Evolutionary conservation across 192 early-diverging fungal genomes (phyloP), one percentile per base, ranked within the genome.

Genomic region (Linnemannia zychae): DNA sequence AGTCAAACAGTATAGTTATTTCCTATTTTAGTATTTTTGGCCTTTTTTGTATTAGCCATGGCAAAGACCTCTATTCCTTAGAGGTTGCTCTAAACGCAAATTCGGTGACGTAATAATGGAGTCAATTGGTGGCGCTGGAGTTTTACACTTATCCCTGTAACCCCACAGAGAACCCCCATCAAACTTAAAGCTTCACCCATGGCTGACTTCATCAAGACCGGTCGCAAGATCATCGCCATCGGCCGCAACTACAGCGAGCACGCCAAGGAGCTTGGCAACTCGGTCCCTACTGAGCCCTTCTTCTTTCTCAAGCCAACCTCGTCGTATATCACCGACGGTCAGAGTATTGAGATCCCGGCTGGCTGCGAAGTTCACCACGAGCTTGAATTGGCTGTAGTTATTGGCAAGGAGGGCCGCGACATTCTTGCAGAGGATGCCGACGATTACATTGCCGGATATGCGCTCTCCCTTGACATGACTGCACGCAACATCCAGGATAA

Each of bases 231-330:
- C 74, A 90, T 99, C 36, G 97, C 95, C 70, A 98, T 99, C 72
- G 97, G 98, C n/a, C 88, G 98, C 15, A 98, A 98, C 93, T 99
- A 90, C 84, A 94, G 93, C 73, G 96, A 97, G 68, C 98, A 99
- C 77, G 98, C 98, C 36, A 95, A 96, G 79, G 97, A 99, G 86
- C 93, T 99, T 6, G 94, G 94, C 36, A 98, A 97, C 87, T 90
- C 95, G 17, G 94, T 98, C 34, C 98, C 98, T 4, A 94, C 86
- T 28, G 78, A 90, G 7, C 98, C 98, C 34, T 94, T 98, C 80
- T 96, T 97, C 86, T 99, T 99, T 87, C 91, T 99, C 49, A 99
- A 99, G 89, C 98, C 98, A 46, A 93, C 95, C 0, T 94, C 95
- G 47, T 96, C 96, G 36, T 97, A 94, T 77, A 87, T 97, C 52